Evolutionary conservation across 768 basidiomycete genomes (phyloP), one percentile per base, ranked within the genome.

Genomic region (Boletellus ananiceps): DNA sequence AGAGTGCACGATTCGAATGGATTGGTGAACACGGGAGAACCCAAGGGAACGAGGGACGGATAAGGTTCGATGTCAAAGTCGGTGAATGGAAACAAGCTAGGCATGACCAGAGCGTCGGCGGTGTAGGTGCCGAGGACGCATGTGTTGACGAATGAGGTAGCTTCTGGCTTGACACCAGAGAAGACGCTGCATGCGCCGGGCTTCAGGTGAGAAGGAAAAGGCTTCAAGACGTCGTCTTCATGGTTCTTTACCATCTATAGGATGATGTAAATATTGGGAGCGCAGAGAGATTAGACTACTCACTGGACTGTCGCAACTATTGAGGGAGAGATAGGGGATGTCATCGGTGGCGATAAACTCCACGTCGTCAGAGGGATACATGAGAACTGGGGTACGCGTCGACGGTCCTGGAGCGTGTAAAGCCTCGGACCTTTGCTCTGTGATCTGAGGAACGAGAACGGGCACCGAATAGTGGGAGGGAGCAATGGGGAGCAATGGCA

Each of bases 241-340:
- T 18, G 6, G 50, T 50, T 45, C 8, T 40, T 36, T 19, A 36
- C 4, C 18, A 12, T 51, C 63, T 65, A 14, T 19, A n/a, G 9
- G 7, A 8, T 8, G 44, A 34, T 25, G 44, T 68, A 29, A 66
- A 40, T 14, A 35, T 25, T 31, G 32, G 33, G 15, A 16, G 32
- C 9, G 6, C 13, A n/a, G n/a, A 27, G 46, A 19, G 5, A 2
- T 11, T 13, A 18, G 12, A 5, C 29, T 4, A 50, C 67, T 48
- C 51, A 69, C 68, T 52, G 41, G 9, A 42, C 46, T 37, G 40
- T 32, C n/a, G 34, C 23, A 42, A 14, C 34, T 27, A 47, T 67
- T 62, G 14, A 73, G 64, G 35, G 63, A 59, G 33, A 73, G 57
- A 45, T 57, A 44, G 6, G 71, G 71, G 38, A 74, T 74, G 2